These are phyloP conservation scores for Sclerotinia borealis DNA, from an alignment of 2,329 filamentous ascomycete species.

Conservation along the genomic window DNA sequence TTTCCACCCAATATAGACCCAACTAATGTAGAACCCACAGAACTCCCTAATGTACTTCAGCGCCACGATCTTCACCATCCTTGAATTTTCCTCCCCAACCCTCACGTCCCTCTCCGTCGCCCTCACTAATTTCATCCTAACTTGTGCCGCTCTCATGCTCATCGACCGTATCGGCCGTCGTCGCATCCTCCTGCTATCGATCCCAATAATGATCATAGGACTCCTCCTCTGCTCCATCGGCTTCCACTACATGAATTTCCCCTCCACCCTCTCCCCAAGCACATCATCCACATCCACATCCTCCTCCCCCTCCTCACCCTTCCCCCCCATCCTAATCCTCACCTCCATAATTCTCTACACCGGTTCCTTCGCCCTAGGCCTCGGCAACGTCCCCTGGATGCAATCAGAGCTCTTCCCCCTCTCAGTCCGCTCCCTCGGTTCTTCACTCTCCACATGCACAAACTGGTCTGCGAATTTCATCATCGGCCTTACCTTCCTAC, in stretches of 20 bases:
- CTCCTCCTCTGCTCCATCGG: conserved; percentile 65
- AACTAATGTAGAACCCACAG: conserved; percentile 33
- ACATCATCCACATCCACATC: conserved; percentile 5
- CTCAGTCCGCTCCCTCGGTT: conserved; percentile 65
- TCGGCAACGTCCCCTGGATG: conserved; percentile 95
- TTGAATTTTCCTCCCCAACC: conserved; percentile 74
- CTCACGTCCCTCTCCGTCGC: conserved; percentile 76
- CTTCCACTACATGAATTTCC: conserved; percentile 53
- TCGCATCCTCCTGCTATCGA: conserved; percentile 72
- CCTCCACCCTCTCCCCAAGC: conserved; percentile 19
- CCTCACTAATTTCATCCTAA: conserved; percentile 76
- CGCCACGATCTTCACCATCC: conserved; percentile 70
- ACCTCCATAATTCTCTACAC: conserved; percentile 77
- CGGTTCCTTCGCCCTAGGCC: conserved; percentile 75
- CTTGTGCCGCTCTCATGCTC: conserved; percentile 64
- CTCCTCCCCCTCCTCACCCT: conserved; percentile 24
- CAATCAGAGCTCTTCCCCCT: conserved; percentile 87
- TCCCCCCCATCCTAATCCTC: conserved; percentile 55
- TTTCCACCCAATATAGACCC: background rate
- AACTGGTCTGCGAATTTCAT: conserved; percentile 88
- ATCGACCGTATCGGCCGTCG: conserved; percentile 77
- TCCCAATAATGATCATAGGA: conserved; percentile 76
- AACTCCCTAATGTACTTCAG: conserved; percentile 94
- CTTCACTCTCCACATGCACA: conserved; percentile 68
- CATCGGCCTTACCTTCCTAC: conserved; percentile 79